Conservation (phyloP, 441 rosid species). For the Pelargonium exstipulatum region DNA sequence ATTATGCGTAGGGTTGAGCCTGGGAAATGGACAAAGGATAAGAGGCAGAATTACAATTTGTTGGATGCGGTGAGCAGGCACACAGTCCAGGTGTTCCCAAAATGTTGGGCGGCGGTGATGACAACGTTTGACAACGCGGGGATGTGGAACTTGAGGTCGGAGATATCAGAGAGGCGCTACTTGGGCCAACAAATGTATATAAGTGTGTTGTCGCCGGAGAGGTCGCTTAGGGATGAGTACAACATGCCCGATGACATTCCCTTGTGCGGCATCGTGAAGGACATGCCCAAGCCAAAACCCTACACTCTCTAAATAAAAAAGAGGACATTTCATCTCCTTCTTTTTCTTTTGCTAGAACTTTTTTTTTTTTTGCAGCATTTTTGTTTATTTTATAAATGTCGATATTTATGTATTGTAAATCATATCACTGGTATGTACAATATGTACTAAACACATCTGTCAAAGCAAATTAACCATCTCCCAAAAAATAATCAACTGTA, state of each 20-base stretch:
- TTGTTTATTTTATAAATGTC: neutral
- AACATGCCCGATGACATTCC: slow-evolving; percentile 46
- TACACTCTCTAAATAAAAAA: slow-evolving; percentile 24
- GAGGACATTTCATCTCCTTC: neutral
- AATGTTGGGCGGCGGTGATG: slow-evolving; percentile 83
- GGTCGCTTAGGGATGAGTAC: slow-evolving; percentile 68
- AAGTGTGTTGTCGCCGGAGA: slow-evolving; percentile 53
- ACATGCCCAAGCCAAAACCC: slow-evolving; percentile 53
- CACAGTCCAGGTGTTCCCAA: slow-evolving; percentile 82
- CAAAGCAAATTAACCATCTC: neutral
- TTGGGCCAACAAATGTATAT: slow-evolving; percentile 83
- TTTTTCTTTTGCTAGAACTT: neutral
- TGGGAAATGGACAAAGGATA: slow-evolving; percentile 42
- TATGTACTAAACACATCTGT: neutral
- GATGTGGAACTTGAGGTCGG: slow-evolving; percentile 93
- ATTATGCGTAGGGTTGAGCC: slow-evolving; percentile 32
- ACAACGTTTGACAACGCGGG: slow-evolving; percentile 89
- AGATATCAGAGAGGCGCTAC: slow-evolving; percentile 83
- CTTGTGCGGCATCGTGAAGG: slow-evolving; percentile 53
- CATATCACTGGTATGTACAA: slow-evolving; percentile 12
- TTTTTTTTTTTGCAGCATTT: neutral
- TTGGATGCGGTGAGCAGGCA: slow-evolving; percentile 75
- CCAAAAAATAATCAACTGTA: neutral
- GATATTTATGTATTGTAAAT: neutral
- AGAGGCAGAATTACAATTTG: slow-evolving; percentile 44